Evolutionary conservation across 164 flowering plant genomes (phyloP).

Genomic region (Berberis thunbergii): DNA sequence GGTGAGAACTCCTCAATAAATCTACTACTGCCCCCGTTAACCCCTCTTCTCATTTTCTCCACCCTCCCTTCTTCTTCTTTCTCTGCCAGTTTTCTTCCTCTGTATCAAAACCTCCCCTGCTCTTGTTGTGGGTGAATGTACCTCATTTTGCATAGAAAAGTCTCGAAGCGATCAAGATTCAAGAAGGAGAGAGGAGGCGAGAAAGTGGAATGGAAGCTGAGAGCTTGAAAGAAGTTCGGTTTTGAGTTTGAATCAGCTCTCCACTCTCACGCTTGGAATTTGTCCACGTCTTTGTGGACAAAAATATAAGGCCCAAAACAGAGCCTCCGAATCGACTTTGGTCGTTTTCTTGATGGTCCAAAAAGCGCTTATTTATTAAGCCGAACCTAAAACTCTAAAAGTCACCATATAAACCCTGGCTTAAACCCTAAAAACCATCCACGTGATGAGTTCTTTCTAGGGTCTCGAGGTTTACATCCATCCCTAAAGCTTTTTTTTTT

Average conservation of each 20-base stretch:
- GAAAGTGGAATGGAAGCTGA: background rate
- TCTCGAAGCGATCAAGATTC: background rate
- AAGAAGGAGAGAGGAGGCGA: background rate
- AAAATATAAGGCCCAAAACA: conserved; percentile 11
- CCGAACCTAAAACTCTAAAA: too few relatives aligned
- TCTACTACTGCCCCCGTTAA: conserved; percentile 10
- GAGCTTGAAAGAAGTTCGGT: background rate
- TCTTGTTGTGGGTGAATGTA: too few relatives aligned
- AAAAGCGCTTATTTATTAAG: background rate
- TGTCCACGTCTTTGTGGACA: conserved; percentile 13
- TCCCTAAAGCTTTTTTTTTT: too few relatives aligned
- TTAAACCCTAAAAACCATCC: too few relatives aligned
- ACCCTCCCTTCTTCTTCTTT: background rate
- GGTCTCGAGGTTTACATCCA: too few relatives aligned
- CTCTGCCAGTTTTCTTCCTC: conserved; percentile 5
- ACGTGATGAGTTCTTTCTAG: too few relatives aligned
- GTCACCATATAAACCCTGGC: too few relatives aligned
- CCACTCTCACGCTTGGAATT: conserved; percentile 3
- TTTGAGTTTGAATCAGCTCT: background rate
- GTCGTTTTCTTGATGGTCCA: background rate
- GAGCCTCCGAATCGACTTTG: background rate
- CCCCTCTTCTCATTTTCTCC: background rate
- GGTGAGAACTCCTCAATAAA: conserved; percentile 25
- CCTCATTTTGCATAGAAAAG: background rate
- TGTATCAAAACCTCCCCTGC: background rate